Percentiles rank a stretch among this genome's conserved stretches.
These are phyloP conservation scores for Parafenestella ontariensis DNA, from an alignment of 2,329 filamentous ascomycete genomes.

Conservation along the genomic window DNA sequence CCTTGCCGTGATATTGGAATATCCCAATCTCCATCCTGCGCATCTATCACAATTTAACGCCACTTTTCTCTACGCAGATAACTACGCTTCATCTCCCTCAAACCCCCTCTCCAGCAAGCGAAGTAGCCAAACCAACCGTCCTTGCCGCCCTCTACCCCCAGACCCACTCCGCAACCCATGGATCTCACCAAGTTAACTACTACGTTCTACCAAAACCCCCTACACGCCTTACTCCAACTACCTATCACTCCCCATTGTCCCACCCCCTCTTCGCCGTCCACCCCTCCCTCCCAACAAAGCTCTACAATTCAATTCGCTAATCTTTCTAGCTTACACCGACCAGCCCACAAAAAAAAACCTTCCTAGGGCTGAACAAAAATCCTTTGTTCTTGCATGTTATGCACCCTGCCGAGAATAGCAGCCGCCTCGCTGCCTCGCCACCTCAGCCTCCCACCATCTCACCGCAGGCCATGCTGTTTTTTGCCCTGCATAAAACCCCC, in stretches of 20 bases:
- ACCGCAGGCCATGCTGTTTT: neutral
- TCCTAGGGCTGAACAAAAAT: slow-evolving; percentile 1
- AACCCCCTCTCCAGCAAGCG: slow-evolving; percentile 3
- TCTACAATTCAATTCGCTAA: no score
- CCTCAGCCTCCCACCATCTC: slow-evolving; percentile 2
- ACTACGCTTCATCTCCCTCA: no score
- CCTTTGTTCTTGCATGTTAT: no score
- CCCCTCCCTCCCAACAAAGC: neutral
- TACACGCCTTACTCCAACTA: no score
- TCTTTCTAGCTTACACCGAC: no score
- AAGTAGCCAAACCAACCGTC: slow-evolving; percentile 11
- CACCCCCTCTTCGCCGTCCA: no score
- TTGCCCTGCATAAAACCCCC: slow-evolving; percentile 7
- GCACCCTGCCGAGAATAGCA: slow-evolving; percentile 22
- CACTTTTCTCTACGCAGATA: neutral
- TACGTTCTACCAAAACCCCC: no score
- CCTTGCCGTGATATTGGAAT: neutral
- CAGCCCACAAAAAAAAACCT: neutral
- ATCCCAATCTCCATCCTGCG: slow-evolving; percentile 9
- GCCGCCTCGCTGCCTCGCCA: slow-evolving; percentile 10
- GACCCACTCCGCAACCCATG: slow-evolving; percentile 18
- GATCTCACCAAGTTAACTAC: neutral
- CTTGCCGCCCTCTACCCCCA: slow-evolving; percentile 15
- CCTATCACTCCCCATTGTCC: no score
- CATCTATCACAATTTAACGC: neutral